Evolutionary conservation across 148 eudicot genomes (phyloP), one percentile per base, ranked within the genome.

Genomic region (Rhododendron ovatum): DNA sequence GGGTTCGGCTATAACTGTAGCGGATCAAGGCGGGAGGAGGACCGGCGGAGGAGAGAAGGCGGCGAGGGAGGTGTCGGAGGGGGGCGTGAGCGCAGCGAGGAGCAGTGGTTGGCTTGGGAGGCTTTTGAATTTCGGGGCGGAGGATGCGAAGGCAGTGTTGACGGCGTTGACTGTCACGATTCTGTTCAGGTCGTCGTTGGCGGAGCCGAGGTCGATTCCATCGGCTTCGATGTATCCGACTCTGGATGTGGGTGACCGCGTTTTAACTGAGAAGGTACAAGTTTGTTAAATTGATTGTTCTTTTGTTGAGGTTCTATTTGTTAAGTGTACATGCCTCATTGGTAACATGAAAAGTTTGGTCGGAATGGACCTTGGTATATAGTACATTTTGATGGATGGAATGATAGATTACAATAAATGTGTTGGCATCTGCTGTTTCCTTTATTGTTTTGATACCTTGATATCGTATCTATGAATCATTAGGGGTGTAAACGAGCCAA

Each of bases 151-250:
- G 89, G 98, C 99, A 0, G 95, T 90, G 41, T 91, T 95, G 47
- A 95, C 99, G 28, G 98, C 96, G 6, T 87, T 93, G 37, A 95
- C 96, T 3, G 99, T 96, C 55, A 92, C 89, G 24, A 55, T 96
- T 65, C 86, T 96, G 55, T 95, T 90, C 75, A 90, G 90, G 15
- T 95, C 98, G 0, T 88, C 92, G 3, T 91, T 96, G 90, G 99
- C 95, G 0, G 96, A 95, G 90, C 95, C 99, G 0, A 90, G 95
- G 76, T 95, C 98, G 8, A 96, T 96, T 79, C 99, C 99, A 5
- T 89, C 99, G 5, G 26, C 93, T 26, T 96, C 99, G 28, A 96
- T 96, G 99, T 85, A 22, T 82, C 99, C 99, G 17, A 96, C 99
- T 2, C 93, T 96, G 51, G 92, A 95, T 87, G 94, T 88, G 11